Conservation (phyloP, 2,329 filamentous ascomycete genomes). For the Whalleya microplaca region DNA sequence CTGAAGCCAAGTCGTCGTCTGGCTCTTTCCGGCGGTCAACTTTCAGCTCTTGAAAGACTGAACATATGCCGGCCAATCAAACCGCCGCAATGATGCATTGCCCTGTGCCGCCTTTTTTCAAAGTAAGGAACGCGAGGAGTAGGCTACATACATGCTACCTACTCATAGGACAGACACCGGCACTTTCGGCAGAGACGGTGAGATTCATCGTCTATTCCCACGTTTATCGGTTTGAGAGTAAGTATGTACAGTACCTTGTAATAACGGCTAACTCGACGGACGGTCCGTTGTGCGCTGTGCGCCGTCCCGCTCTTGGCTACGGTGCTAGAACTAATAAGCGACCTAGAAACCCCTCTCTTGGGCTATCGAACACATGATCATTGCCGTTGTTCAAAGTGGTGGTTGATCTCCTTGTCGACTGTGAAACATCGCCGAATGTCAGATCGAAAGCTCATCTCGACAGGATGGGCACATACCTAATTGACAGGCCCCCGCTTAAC, state of each 20-base stretch:
- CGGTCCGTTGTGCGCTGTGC: slow-evolving; percentile 11
- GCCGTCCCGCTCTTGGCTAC: slow-evolving; percentile 15
- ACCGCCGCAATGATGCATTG: slow-evolving; percentile 1
- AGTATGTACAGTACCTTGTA: slow-evolving; percentile 5
- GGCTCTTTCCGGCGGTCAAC: slow-evolving; percentile 8
- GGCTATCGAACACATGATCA: slow-evolving; percentile 26
- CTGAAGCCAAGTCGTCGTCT: slow-evolving; percentile 3
- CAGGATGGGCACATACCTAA: slow-evolving; percentile 20
- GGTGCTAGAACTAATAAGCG: slow-evolving; percentile 17
- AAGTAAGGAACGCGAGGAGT: slow-evolving; percentile 20
- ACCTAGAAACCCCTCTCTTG: slow-evolving; percentile 24
- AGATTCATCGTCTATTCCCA: slow-evolving; percentile 10
- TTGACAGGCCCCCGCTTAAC: slow-evolving; percentile 25
- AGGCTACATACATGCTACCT: slow-evolving; percentile 28
- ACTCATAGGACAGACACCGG: slow-evolving; percentile 24
- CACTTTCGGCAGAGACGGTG: slow-evolving; percentile 28
- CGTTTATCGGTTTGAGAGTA: slow-evolving; percentile 2
- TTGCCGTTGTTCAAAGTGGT: slow-evolving; percentile 16
- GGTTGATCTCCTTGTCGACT: slow-evolving; percentile 20
- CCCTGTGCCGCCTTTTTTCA: slow-evolving; percentile 11
- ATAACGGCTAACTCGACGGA: slow-evolving; percentile 17
- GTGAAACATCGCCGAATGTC: slow-evolving; percentile 26
- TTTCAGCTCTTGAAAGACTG: slow-evolving; percentile 21
- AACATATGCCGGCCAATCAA: slow-evolving; percentile 18
- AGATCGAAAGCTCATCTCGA: slow-evolving; percentile 26